Conservation (phyloP, 192 early-diverging fungal genomes). For the Allomyces macrogynus region DNA sequence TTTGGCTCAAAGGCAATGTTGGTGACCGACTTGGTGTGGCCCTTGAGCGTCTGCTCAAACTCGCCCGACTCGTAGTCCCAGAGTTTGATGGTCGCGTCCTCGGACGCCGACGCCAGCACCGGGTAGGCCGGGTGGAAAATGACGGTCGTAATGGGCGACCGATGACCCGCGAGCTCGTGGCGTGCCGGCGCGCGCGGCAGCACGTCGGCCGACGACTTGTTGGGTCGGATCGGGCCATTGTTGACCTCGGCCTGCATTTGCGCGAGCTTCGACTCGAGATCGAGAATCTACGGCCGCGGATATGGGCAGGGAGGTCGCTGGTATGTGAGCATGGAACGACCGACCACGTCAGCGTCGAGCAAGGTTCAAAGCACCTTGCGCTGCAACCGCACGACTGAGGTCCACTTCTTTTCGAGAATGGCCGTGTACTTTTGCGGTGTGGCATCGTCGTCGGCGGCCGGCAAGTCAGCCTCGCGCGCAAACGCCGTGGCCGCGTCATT, state of each 20-base stretch:
- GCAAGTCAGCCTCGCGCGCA: too few species aligned
- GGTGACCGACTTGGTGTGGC: constrained; percentile 86
- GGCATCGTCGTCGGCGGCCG: too few species aligned
- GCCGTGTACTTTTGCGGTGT: neutral
- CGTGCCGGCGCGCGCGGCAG: neutral
- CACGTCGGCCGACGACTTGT: neutral
- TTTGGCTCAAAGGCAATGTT: constrained; percentile 68
- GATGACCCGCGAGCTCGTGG: constrained; percentile 31
- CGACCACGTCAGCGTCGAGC: too few species aligned
- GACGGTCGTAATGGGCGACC: constrained; percentile 57
- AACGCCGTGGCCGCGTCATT: too few species aligned
- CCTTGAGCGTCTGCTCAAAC: constrained; percentile 80
- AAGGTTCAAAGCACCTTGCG: constrained; percentile 28
- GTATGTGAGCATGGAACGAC: too few species aligned
- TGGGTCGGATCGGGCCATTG: too few species aligned
- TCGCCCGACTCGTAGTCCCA: constrained; percentile 88
- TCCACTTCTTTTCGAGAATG: constrained; percentile 76
- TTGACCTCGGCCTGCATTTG: constrained; percentile 51
- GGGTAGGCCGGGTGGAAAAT: constrained; percentile 73
- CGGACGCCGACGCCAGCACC: constrained; percentile 60
- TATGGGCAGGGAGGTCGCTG: too few species aligned
- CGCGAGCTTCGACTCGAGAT: constrained; percentile 62
- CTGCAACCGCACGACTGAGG: constrained; percentile 74
- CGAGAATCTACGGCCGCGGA: constrained; percentile 37
- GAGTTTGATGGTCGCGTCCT: constrained; percentile 80